A percentile compares a stretch with the other conserved stretches of the same genome.
phyloP scores from a whole-genome alignment of 2,329 filamentous ascomycete genomes.

The Triangularia setosa region DNA sequence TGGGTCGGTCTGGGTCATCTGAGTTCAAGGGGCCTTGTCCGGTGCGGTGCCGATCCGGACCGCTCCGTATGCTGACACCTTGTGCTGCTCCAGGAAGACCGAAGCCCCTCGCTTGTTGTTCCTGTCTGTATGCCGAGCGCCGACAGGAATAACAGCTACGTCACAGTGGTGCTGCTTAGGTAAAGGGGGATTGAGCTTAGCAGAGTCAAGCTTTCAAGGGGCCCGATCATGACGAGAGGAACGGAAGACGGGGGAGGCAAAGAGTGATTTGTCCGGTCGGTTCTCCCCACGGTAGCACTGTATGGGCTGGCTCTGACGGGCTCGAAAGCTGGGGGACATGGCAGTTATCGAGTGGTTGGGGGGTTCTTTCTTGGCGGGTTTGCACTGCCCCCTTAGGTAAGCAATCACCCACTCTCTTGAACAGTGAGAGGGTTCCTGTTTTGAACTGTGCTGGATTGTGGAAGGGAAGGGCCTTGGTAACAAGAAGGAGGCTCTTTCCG shows the following conservation, averaged over 20 bases:
- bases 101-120: not conserved
- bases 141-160: not conserved
- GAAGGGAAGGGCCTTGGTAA: not conserved
- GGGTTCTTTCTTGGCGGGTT: constrained; percentile 14
- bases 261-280: not conserved
- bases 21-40: not conserved
- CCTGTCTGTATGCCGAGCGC: not conserved
- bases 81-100: not conserved
- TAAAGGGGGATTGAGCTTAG: not conserved
- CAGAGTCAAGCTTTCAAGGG: not conserved
- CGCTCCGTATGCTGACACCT: not conserved
- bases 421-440: not conserved
- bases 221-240: not conserved
- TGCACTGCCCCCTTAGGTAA: constrained; percentile 17
- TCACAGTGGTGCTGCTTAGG: not conserved
- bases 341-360: not conserved
- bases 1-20: too few species aligned
- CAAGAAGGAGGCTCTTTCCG: too few species aligned
- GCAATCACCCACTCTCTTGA: not conserved
- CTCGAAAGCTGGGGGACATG: not conserved
- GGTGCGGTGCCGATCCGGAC: not conserved
- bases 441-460: not conserved
- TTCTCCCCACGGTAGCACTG: not conserved
- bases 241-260: not conserved
- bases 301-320: not conserved